These are phyloP conservation scores for Chytriomyces sp. DNA, from an alignment of 192 early-diverging fungal species.

Conservation along the genomic window DNA sequence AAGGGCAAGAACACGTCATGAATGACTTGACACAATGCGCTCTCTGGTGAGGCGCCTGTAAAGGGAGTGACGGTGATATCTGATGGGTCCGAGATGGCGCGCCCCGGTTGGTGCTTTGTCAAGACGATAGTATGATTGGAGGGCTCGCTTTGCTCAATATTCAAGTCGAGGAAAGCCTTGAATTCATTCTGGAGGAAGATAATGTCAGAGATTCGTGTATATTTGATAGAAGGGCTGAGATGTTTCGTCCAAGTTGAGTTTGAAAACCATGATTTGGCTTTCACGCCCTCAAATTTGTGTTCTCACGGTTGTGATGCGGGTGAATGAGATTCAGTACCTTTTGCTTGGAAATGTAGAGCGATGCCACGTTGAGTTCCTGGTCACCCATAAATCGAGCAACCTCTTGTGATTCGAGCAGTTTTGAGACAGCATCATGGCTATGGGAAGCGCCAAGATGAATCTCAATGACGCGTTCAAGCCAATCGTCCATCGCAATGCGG, in stretches of 20 bases:
- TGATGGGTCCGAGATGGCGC: conserved; percentile 3
- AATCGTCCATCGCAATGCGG: conserved; percentile 9
- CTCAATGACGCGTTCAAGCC: conserved; percentile 29
- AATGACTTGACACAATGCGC: conserved; percentile 14
- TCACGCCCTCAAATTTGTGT: too few relatives aligned
- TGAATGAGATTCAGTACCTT: not conserved
- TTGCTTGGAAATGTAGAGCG: conserved; percentile 31
- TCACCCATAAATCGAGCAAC: conserved; percentile 30
- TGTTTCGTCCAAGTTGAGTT: too few relatives aligned
- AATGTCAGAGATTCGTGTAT: too few relatives aligned
- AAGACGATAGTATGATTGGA: conserved; percentile 11
- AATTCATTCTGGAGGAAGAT: too few relatives aligned
- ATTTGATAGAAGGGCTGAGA: not conserved
- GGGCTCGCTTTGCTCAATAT: conserved; percentile 23
- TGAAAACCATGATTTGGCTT: too few relatives aligned
- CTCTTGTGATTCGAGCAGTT: conserved; percentile 16
- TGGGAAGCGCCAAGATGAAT: conserved; percentile 22
- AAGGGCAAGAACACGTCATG: conserved; percentile 24
- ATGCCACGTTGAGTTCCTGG: not conserved
- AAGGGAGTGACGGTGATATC: conserved; percentile 11
- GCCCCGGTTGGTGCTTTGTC: conserved; percentile 17
- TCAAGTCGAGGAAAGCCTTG: conserved; percentile 11
- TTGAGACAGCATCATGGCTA: not conserved
- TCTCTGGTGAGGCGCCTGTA: conserved; percentile 6
- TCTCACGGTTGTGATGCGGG: not conserved